A percentile compares a stretch with the other conserved stretches of the same genome.
These are phyloP conservation scores for Phaeophleospora eucalypticola DNA, from an alignment of 2,329 filamentous ascomycete species.

Conservation along the genomic window DNA sequence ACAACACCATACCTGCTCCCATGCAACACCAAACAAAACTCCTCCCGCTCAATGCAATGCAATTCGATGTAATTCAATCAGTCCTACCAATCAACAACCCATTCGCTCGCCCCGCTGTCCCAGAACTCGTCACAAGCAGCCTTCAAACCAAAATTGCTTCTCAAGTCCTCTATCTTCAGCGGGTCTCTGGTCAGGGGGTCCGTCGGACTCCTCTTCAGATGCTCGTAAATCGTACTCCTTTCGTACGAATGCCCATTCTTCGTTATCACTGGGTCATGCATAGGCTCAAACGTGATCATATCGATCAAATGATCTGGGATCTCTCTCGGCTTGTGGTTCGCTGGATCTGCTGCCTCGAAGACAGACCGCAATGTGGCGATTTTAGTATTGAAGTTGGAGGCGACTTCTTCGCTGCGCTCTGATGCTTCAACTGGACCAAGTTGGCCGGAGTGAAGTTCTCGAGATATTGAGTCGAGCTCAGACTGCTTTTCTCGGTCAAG, in stretches of 20 bases:
- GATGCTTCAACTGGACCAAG: conserved; percentile 42
- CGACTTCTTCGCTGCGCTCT: conserved; percentile 48
- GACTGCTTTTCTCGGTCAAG: conserved; percentile 48
- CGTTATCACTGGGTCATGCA: conserved; percentile 52
- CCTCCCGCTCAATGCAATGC: too few relatives aligned
- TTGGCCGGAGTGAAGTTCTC: conserved; percentile 31
- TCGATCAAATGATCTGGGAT: conserved; percentile 76
- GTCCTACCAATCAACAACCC: conserved; percentile 42
- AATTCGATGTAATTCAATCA: neutral
- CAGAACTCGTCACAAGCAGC: conserved; percentile 83
- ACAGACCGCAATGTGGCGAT: conserved; percentile 42
- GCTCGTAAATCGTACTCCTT: conserved; percentile 76
- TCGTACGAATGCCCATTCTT: conserved; percentile 90
- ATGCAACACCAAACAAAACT: too few relatives aligned
- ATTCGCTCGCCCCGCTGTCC: conserved; percentile 84
- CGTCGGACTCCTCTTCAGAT: conserved; percentile 67
- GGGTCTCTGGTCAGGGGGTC: conserved; percentile 83
- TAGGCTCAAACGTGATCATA: conserved; percentile 44
- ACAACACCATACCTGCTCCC: too few relatives aligned
- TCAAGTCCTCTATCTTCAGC: conserved; percentile 63
- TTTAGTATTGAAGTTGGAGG: conserved; percentile 38
- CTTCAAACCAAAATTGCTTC: conserved; percentile 76
- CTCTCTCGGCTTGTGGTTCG: conserved; percentile 46
- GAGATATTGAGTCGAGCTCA: conserved; percentile 35
- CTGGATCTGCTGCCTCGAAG: conserved; percentile 46